Base-by-base conservation (phyloP, 345 rosid species). In the Toxicodendron radicans region DNA sequence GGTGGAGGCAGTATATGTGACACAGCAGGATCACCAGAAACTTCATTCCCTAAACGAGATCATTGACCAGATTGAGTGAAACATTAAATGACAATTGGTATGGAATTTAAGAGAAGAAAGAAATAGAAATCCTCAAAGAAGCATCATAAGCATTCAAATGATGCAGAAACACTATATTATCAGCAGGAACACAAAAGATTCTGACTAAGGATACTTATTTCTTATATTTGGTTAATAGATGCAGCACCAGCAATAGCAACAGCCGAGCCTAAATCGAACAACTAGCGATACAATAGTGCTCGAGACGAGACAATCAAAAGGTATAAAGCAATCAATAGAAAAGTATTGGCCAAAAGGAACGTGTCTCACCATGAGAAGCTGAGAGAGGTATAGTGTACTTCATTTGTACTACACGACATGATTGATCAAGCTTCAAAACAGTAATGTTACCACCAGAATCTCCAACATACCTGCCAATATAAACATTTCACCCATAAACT, bases 361-460 rank as follows among this genome's bases (percentile, higher is more conserved):
- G 57, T 69, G 20, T 72, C 85, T 82, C 80, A 92, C 97, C 94
- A 75, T 84, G 91, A 59, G 97, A 88, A 56, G 85, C 97, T 43
- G 88, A 84, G 64, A 84, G 72, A 65, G 97, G 97, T 79, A 95
- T 85, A 27, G 71, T 83, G 71, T 95, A 95, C 27, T 86, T 83
- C 97, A 87, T 90, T 68, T 70, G 85, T 59, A 77, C 71, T 27
- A 86, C 58, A 57, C 73, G 84, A 62, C 60, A 66, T 62, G 82
- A 68, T 20, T 85, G 80, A 56, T 88, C 93, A 57, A 91, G 83
- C 88, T 86, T 88, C 57, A 95, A 76, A 77, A 92, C 86, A 10
- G 85, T 82, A 46, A 92, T 76, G 46, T 92, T 88, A 77, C 99
- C 99, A 68, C 67, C 76, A 79, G 90, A 80, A 83, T 91, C 92